Evolutionary conservation across 768 basidiomycete species (phyloP).

Genomic region (Lanmaoa rubissima): DNA sequence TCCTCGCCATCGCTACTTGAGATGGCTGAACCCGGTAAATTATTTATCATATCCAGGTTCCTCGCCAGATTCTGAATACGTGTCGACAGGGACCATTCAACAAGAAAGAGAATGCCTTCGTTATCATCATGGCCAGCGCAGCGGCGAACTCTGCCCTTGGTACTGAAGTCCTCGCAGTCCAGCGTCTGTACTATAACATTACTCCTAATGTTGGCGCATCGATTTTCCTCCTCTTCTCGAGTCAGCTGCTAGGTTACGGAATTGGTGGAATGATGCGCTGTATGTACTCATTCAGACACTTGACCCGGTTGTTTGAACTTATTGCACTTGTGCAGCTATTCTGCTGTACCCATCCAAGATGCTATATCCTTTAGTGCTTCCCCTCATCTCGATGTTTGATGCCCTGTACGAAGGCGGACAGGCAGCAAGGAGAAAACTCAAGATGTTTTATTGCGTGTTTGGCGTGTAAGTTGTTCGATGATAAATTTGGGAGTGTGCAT

Average conservation of each 20-base stretch:
- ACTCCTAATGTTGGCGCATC: conserved; percentile 47
- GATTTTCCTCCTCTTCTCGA: conserved; percentile 43
- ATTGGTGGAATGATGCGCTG: conserved; percentile 53
- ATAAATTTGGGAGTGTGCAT: conserved; percentile 6
- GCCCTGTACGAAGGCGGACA: conserved; percentile 41
- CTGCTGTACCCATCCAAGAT: conserved; percentile 45
- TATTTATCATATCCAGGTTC: neutral
- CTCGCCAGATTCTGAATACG: neutral
- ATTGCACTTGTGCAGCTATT: conserved; percentile 5
- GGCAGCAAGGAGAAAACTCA: conserved; percentile 40
- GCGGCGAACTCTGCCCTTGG: conserved; percentile 54
- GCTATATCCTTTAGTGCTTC: conserved; percentile 38
- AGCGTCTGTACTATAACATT: conserved; percentile 52
- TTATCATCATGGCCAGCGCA: conserved; percentile 55
- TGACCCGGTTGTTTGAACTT: neutral
- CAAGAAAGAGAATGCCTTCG: conserved; percentile 59
- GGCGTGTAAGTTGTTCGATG: conserved; percentile 25
- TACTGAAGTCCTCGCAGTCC: conserved; percentile 55
- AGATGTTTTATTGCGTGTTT: conserved; percentile 24
- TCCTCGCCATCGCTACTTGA: conserved; percentile 43
- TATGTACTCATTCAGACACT: conserved; percentile 18
- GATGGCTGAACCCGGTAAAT: conserved; percentile 49
- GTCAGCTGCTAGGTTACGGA: conserved; percentile 46
- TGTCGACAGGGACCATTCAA: conserved; percentile 49
- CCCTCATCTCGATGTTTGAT: conserved; percentile 28